Conservation (phyloP, 805 yeast species). For the Cyberlindnera suaveolens region DNA sequence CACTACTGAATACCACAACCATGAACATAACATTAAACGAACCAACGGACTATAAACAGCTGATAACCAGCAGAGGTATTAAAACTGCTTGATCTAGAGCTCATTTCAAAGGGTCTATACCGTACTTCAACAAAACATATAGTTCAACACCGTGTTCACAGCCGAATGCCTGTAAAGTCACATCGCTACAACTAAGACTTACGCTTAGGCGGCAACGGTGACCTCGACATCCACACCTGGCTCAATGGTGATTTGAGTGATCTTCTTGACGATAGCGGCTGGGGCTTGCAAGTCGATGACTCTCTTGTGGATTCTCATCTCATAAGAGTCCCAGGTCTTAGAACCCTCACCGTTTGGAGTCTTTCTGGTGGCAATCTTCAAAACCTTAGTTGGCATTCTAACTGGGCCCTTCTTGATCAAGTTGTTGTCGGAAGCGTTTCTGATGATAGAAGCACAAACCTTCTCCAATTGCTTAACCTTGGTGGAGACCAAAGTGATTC, state of each 20-base stretch:
- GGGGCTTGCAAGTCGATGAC: conserved; percentile 97
- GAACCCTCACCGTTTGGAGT: conserved; percentile 99
- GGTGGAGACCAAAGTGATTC: conserved; percentile 98
- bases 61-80: conserved; percentile 28
- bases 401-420: conserved; percentile 98
- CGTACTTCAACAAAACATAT: conserved; percentile 14
- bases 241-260: conserved; percentile 96
- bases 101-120: conserved; percentile 7
- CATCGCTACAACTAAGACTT: background rate
- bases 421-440: conserved; percentile 76
- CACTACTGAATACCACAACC: background rate
- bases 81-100: conserved; percentile 27
- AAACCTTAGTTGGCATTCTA: conserved; percentile 99
- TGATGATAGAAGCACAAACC: conserved; percentile 86
- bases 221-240: conserved; percentile 99
- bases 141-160: background rate
- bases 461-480: conserved; percentile 97
- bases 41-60: conserved; percentile 22
- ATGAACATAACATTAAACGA: conserved; percentile 11
- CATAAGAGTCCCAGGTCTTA: conserved; percentile 99
- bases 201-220: conserved; percentile 72
- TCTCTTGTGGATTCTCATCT: conserved; percentile 99
- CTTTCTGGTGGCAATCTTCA: conserved; percentile 98
- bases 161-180: background rate
- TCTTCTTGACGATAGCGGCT: conserved; percentile 85